Percentiles rank a stretch among this genome's conserved stretches.
Evolutionary conservation across 805 yeast species (phyloP).

Genomic region (Yamadazyma akitaensis): DNA sequence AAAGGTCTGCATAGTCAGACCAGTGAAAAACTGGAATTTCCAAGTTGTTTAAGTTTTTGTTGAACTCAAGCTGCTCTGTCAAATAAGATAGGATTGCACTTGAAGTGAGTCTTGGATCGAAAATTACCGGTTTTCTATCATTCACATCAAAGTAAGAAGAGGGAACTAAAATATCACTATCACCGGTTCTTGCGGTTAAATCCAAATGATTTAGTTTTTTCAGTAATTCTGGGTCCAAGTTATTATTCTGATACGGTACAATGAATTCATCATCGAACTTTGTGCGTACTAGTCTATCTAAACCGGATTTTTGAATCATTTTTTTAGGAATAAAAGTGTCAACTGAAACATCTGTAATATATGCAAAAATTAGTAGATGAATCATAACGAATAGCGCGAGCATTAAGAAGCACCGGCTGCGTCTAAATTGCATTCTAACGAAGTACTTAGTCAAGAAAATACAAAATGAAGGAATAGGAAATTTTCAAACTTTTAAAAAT

Average conservation of each 20-base stretch:
- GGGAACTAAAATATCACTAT: slow-evolving; percentile 8
- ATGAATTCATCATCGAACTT: slow-evolving; percentile 7
- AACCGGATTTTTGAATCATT: background rate
- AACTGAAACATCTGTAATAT: slow-evolving; percentile 7
- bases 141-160: slow-evolving; percentile 10
- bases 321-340: background rate
- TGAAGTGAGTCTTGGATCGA: slow-evolving; percentile 30
- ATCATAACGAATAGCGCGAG: slow-evolving; percentile 13
- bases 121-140: slow-evolving; percentile 7
- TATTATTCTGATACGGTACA: slow-evolving; percentile 4
- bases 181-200: slow-evolving; percentile 1
- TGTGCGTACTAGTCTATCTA: background rate
- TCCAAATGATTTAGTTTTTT: background rate
- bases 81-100: slow-evolving; percentile 20
- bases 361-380: slow-evolving; percentile 15
- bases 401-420: slow-evolving; percentile 16
- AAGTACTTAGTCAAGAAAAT: background rate
- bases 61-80: slow-evolving; percentile 10
- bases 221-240: slow-evolving; percentile 3
- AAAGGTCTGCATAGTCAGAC: slow-evolving; percentile 29
- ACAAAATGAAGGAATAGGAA: background rate
- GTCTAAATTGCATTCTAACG: slow-evolving; percentile 9
- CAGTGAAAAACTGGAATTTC: slow-evolving; percentile 27
- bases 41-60: slow-evolving; percentile 6
- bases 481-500: no score